Evolutionary conservation across 2,329 filamentous ascomycete species (phyloP).

Genomic region (Diaporthe vexans): DNA sequence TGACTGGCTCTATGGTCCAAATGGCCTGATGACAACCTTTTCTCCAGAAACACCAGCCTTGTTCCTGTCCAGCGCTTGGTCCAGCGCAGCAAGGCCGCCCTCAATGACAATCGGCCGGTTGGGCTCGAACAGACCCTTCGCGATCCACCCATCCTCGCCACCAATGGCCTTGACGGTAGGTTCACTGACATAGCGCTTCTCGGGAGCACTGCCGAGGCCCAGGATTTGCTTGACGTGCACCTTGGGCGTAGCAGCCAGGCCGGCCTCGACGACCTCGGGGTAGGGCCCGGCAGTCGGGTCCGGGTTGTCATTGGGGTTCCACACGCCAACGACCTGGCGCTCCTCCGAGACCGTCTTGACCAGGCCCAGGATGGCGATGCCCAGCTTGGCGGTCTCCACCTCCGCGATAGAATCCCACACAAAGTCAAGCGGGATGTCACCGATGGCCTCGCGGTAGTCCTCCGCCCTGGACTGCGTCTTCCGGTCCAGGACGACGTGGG

Average conservation of each 20-base stretch:
- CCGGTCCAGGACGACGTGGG: constrained; percentile 44
- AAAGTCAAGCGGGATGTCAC: constrained; percentile 47
- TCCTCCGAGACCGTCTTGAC: constrained; percentile 42
- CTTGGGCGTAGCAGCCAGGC: constrained; percentile 35
- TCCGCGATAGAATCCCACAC: constrained; percentile 51
- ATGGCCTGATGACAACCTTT: constrained; percentile 46
- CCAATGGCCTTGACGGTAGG: constrained; percentile 47
- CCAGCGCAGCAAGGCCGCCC: constrained; percentile 48
- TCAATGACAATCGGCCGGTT: constrained; percentile 48
- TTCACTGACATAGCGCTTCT: constrained; percentile 49
- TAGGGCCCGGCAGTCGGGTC: constrained; percentile 18
- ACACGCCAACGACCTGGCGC: constrained; percentile 44
- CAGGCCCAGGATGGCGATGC: constrained; percentile 47
- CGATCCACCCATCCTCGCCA: constrained; percentile 50
- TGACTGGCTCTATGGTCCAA: background rate
- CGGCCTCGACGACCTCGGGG: constrained; percentile 42
- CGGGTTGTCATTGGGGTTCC: constrained; percentile 33
- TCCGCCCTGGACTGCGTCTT: constrained; percentile 44
- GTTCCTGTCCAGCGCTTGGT: constrained; percentile 47
- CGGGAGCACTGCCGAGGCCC: constrained; percentile 47
- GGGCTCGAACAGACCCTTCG: constrained; percentile 48
- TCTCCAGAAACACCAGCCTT: constrained; percentile 47
- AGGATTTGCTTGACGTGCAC: constrained; percentile 35
- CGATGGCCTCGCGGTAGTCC: constrained; percentile 47
- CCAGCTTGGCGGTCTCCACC: constrained; percentile 48